Evolutionary conservation across 2,329 filamentous ascomycete species (phyloP).

Genomic region (Aspergillus terreus): DNA sequence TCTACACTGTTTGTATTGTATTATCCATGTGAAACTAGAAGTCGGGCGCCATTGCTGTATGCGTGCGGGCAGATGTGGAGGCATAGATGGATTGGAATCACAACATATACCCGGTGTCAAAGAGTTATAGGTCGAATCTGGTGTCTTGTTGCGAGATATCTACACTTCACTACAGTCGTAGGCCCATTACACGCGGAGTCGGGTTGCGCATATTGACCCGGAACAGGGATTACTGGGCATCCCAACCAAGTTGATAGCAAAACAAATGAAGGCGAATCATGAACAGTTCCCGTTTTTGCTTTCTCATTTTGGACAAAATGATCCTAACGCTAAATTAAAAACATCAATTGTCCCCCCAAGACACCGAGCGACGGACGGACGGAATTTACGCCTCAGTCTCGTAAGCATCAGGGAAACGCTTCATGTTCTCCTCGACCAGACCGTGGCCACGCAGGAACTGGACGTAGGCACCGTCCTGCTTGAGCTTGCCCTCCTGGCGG

Average conservation of each 20-base stretch:
- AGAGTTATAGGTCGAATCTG: too few species aligned
- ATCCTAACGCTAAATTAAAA: slow-evolving; percentile 11
- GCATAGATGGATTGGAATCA: too few species aligned
- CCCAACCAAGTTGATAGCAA: background rate
- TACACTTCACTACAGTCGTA: too few species aligned
- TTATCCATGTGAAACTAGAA: too few species aligned
- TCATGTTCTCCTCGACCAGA: slow-evolving; percentile 78
- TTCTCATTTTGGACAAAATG: slow-evolving; percentile 7
- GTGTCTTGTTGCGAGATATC: too few species aligned
- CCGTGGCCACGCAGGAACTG: slow-evolving; percentile 98
- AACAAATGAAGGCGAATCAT: background rate
- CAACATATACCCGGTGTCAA: too few species aligned
- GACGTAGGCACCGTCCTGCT: slow-evolving; percentile 98
- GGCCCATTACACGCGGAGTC: too few species aligned
- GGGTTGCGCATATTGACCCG: background rate
- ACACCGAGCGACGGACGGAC: slow-evolving; percentile 3
- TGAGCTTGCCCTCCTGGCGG: slow-evolving; percentile 88
- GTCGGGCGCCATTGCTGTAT: too few species aligned
- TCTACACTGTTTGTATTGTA: too few species aligned
- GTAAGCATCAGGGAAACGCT: slow-evolving; percentile 88
- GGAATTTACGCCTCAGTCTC: slow-evolving; percentile 45
- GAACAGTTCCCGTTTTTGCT: background rate
- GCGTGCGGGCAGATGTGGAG: too few species aligned
- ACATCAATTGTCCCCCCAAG: background rate
- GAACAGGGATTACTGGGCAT: too few species aligned